Percentiles rank a stretch among this genome's conserved stretches.
Conservation (phyloP, 2,329 filamentous ascomycete genomes). For the Ophiostoma angusticollis region DNA sequence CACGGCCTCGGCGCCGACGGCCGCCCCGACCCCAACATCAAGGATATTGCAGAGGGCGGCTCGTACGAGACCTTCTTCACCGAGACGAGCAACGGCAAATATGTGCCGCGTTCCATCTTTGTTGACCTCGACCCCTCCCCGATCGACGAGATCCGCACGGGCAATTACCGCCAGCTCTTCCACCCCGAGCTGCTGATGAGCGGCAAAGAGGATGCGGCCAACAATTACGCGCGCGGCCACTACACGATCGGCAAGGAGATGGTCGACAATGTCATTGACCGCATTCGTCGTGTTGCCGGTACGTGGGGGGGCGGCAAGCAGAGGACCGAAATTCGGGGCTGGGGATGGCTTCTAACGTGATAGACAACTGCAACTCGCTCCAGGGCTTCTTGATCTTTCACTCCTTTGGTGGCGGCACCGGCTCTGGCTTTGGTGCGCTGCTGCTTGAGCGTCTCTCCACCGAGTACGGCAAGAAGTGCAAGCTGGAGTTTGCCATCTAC, state of each 20-base stretch:
- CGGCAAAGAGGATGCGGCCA: slow-evolving; percentile 65
- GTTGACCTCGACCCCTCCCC: slow-evolving; percentile 61
- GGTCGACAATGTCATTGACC: slow-evolving; percentile 57
- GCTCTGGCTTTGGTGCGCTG: slow-evolving; percentile 59
- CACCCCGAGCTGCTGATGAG: slow-evolving; percentile 60
- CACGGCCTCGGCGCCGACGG: slow-evolving; percentile 56
- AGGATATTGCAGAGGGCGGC: slow-evolving; percentile 47
- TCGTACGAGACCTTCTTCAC: slow-evolving; percentile 64
- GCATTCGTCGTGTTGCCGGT: slow-evolving; percentile 57
- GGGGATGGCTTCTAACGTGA: background rate
- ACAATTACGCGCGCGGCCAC: slow-evolving; percentile 66
- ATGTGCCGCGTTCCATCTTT: slow-evolving; percentile 60
- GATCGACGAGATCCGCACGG: slow-evolving; percentile 62
- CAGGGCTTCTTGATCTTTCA: slow-evolving; percentile 66
- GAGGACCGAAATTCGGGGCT: background rate
- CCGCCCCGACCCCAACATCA: slow-evolving; percentile 46
- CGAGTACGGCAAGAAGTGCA: slow-evolving; percentile 65
- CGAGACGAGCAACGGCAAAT: slow-evolving; percentile 58
- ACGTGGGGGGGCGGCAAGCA: slow-evolving; percentile 21
- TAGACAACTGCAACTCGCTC: slow-evolving; percentile 60
- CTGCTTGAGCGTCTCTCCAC: slow-evolving; percentile 60
- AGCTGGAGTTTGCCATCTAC: slow-evolving; percentile 64
- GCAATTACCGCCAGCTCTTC: slow-evolving; percentile 54
- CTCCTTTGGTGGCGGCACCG: slow-evolving; percentile 61
- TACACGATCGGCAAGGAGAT: slow-evolving; percentile 69